A percentile compares a stretch with the other conserved stretches of the same genome.
Conservation (phyloP, 1,284 basidiomycete genomes). For the Tremellales sp. region DNA sequence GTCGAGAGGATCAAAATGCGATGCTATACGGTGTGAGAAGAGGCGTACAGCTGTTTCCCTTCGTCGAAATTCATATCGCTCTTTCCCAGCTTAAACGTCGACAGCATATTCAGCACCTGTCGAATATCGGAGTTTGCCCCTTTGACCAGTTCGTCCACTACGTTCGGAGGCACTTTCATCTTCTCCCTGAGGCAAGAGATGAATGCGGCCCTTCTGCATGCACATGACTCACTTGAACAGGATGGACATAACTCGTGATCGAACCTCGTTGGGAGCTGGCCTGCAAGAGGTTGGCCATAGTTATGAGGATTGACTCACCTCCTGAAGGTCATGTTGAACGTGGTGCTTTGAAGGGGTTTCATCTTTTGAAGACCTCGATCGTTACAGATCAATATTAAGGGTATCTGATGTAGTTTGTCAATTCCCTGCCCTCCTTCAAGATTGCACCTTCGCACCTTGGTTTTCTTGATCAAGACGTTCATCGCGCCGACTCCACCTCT, state of each 20-base stretch:
- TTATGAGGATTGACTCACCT: constrained; percentile 54
- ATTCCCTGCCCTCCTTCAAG: not conserved
- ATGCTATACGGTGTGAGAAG: not conserved
- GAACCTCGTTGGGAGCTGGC: constrained; percentile 67
- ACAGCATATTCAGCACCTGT: constrained; percentile 95
- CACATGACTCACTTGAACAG: constrained; percentile 66
- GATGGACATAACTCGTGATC: constrained; percentile 84
- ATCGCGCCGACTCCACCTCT: constrained; percentile 92
- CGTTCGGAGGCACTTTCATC: constrained; percentile 83
- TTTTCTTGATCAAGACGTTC: constrained; percentile 89
- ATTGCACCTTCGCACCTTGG: constrained; percentile 58
- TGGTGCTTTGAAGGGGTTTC: constrained; percentile 74
- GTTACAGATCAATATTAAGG: constrained; percentile 97
- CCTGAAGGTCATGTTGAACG: constrained; percentile 71
- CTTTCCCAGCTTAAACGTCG: constrained; percentile 85
- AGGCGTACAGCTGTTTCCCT: constrained; percentile 73
- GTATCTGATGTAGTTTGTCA: constrained; percentile 59
- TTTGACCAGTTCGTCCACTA: constrained; percentile 83
- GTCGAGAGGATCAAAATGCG: not conserved
- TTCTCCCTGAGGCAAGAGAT: constrained; percentile 66
- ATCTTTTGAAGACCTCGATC: constrained; percentile 82
- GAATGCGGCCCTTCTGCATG: not conserved
- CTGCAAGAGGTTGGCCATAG: constrained; percentile 49
- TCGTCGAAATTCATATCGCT: constrained; percentile 84
- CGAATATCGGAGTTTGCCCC: constrained; percentile 93